These are phyloP conservation scores for Lentinus polychrous DNA, from an alignment of 1,284 basidiomycete species.

Conservation along the genomic window DNA sequence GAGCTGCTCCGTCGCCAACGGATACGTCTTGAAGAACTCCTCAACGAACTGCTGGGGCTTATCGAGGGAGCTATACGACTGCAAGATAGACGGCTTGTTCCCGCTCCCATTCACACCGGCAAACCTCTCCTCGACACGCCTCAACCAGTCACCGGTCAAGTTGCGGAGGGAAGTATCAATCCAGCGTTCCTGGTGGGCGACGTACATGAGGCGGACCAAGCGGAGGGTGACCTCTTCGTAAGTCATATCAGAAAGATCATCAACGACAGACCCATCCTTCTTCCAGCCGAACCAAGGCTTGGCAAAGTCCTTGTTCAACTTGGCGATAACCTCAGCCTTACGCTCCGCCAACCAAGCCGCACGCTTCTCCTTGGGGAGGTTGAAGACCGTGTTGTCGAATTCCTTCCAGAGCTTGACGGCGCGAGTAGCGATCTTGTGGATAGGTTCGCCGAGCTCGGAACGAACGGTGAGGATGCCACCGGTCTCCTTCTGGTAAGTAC, in stretches of 20 bases:
- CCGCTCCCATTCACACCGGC: conserved; percentile 82
- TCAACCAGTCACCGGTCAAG: conserved; percentile 94
- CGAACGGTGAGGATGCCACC: conserved; percentile 96
- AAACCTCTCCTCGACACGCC: conserved; percentile 95
- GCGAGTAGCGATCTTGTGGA: conserved; percentile 97
- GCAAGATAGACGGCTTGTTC: conserved; percentile 81
- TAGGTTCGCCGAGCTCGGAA: conserved; percentile 97
- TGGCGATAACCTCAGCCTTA: conserved; percentile 84
- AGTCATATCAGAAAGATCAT: conserved; percentile 93
- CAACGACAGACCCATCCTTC: conserved; percentile 80
- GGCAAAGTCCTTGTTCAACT: conserved; percentile 92
- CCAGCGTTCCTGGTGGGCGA: conserved; percentile 89
- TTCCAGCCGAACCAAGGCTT: conserved; percentile 98
- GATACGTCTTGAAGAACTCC: conserved; percentile 82
- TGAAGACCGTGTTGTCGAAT: conserved; percentile 96
- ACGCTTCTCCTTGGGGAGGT: conserved; percentile 92
- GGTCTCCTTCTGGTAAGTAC: conserved; percentile 90
- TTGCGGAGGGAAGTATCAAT: conserved; percentile 92
- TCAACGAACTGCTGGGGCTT: conserved; percentile 76
- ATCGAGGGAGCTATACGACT: conserved; percentile 83
- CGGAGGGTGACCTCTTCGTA: conserved; percentile 94
- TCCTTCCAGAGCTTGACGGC: conserved; percentile 98
- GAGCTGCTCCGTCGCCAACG: conserved; percentile 77
- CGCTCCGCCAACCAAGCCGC: conserved; percentile 82
- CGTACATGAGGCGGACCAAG: conserved; percentile 91